Evolutionary conservation across 2,329 filamentous ascomycete species (phyloP), one percentile per base, ranked within the genome.

Genomic region (Nigrospora sphaerica): DNA sequence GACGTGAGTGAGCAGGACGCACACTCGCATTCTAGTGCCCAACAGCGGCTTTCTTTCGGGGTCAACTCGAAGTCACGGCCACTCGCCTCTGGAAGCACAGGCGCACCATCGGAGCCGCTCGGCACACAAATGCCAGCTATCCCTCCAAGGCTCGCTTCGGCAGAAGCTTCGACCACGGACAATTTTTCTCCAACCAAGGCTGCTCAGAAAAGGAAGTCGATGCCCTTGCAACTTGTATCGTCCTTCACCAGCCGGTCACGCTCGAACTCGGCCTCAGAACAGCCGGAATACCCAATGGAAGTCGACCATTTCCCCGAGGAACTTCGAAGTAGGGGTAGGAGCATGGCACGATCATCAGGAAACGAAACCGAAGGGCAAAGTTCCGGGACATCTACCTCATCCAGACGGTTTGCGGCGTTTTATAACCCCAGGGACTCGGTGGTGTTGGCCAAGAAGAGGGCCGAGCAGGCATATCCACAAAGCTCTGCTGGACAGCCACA

Each of bases 31-130:
- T 19, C 40, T 23, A 32, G 32, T 42, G 40, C 42, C 31, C 49
- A 44, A 42, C 57, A 58, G 46, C 49, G 53, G 17, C 55, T 55
- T 46, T 58, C 55, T 11, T 37, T 57, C 16, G 56, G 57, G 36
- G 52, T 54, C 37, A 49, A 50, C 23, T 45, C 58, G 31, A 54
- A 53, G 17, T 52, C 53, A 12, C 56, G 48, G 39, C 52, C 56
- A 17, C 33, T 46, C 11, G 45, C 37, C 14, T 48, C 50, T 19
- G 47, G 48, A 12, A 37, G 39, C 31, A 39, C 42, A 12, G 47
- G 44, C 14, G 19, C 7, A 6, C 23, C 23, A 28, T 28, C 23
- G 7, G 23, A 28, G 23, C 7, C 23, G 23, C 23, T 28, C 7
- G 23, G 23, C 7, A 28, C 23, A 28, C 23, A 28, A 28, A 28